Evolutionary conservation across 176 grass and related monocot genomes (phyloP).

Genomic region (Avena eriantha): DNA sequence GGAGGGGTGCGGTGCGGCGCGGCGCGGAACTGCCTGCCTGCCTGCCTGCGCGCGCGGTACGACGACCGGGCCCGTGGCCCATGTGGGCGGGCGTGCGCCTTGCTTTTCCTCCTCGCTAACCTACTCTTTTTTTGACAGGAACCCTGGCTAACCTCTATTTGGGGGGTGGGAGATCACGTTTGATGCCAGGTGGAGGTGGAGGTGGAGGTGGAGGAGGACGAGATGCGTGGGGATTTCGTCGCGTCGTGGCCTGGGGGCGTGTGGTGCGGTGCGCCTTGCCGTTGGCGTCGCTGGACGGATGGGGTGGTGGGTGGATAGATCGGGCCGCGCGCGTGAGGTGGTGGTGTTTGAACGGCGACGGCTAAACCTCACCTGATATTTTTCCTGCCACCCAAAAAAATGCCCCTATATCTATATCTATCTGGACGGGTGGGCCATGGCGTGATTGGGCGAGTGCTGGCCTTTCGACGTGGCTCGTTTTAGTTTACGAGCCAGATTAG

Average conservation of each 20-base stretch:
- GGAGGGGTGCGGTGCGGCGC: background rate
- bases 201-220: background rate
- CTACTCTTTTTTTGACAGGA: background rate
- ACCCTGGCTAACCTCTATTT: background rate
- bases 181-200: slow-evolving; percentile 26
- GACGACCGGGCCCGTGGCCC: background rate
- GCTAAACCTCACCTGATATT: background rate
- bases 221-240: background rate
- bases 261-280: background rate
- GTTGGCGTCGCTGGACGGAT: background rate
- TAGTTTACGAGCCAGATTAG: background rate
- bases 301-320: background rate
- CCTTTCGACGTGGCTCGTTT: background rate
- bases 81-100: background rate
- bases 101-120: background rate
- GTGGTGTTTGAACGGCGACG: slow-evolving; percentile 37
- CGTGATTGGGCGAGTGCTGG: background rate
- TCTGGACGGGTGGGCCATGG: background rate
- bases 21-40: background rate
- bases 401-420: no score
- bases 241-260: no score
- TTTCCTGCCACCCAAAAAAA: background rate
- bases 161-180: background rate
- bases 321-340: slow-evolving; percentile 8
- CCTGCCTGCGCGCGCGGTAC: background rate